Evolutionary conservation across 305 asterid genomes (phyloP).

Genomic region (Solanum chacoense): DNA sequence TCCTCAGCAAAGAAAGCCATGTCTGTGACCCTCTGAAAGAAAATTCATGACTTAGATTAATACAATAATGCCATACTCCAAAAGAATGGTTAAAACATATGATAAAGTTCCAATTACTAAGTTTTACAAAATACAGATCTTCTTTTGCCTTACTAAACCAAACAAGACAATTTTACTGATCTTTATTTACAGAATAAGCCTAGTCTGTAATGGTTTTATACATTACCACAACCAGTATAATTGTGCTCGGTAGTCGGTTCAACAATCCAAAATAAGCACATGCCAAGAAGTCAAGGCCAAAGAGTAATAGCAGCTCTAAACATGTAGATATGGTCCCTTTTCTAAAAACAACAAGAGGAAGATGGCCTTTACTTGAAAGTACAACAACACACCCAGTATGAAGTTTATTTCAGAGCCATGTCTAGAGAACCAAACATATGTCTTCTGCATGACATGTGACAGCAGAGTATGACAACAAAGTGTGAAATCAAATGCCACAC

Average conservation of each 20-base stretch:
- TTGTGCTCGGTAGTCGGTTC: background rate
- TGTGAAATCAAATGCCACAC: background rate
- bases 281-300: background rate
- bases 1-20: constrained; percentile 99
- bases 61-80: background rate
- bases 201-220: background rate
- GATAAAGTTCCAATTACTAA: background rate
- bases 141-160: background rate
- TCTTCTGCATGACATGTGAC: background rate
- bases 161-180: background rate
- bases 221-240: background rate
- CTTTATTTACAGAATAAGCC: background rate
- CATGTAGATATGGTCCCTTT: background rate
- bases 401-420: background rate
- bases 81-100: background rate
- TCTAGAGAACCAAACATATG: background rate
- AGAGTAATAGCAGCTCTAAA: background rate
- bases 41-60: constrained; percentile 13
- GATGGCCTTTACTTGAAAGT: background rate
- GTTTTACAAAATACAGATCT: background rate
- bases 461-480: background rate
- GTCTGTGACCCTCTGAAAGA: constrained; percentile 89
- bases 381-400: background rate
- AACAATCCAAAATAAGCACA: background rate
- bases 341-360: background rate